Conservation (phyloP, 1,139 yeast species). For the Candida neerlandica region DNA sequence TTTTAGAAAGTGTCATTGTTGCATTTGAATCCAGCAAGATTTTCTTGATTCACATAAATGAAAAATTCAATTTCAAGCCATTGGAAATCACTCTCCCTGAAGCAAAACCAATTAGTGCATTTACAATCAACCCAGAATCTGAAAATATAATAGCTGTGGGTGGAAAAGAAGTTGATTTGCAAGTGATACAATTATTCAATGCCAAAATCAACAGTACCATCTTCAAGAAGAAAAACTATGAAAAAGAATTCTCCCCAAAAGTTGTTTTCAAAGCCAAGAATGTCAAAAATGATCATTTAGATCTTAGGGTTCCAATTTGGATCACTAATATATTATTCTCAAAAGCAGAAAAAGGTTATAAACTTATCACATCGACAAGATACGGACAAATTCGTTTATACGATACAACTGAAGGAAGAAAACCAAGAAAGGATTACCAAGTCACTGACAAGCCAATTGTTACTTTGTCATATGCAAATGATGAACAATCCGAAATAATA, state of each 20-base stretch:
- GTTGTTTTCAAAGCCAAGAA: slow-evolving; percentile 60
- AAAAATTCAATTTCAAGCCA: slow-evolving; percentile 33
- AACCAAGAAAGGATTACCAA: slow-evolving; percentile 55
- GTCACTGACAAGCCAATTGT: slow-evolving; percentile 52
- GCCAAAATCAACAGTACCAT: slow-evolving; percentile 21
- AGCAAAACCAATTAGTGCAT: slow-evolving; percentile 49
- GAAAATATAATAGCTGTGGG: slow-evolving; percentile 64
- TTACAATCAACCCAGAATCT: slow-evolving; percentile 46
- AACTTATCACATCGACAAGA: slow-evolving; percentile 64
- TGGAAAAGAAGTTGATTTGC: slow-evolving; percentile 71
- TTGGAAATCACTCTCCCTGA: slow-evolving; percentile 30
- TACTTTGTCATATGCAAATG: slow-evolving; percentile 36
- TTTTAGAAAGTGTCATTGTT: slow-evolving; percentile 35
- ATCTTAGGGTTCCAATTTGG: slow-evolving; percentile 72
- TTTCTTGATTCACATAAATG: slow-evolving; percentile 40
- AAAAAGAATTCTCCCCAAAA: slow-evolving; percentile 24
- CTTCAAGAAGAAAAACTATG: slow-evolving; percentile 19
- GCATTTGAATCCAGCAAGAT: slow-evolving; percentile 54
- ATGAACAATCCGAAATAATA: slow-evolving; percentile 42
- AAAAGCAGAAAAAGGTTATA: slow-evolving; percentile 30
- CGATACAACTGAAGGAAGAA: slow-evolving; percentile 59
- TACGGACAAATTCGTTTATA: slow-evolving; percentile 71
- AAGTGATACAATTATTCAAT: slow-evolving; percentile 47
- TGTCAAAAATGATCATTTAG: slow-evolving; percentile 66
- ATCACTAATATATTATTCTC: slow-evolving; percentile 51